phyloP scores from a whole-genome alignment of 2,329 filamentous ascomycete genomes.

The Ramularia collo-cygni region DNA sequence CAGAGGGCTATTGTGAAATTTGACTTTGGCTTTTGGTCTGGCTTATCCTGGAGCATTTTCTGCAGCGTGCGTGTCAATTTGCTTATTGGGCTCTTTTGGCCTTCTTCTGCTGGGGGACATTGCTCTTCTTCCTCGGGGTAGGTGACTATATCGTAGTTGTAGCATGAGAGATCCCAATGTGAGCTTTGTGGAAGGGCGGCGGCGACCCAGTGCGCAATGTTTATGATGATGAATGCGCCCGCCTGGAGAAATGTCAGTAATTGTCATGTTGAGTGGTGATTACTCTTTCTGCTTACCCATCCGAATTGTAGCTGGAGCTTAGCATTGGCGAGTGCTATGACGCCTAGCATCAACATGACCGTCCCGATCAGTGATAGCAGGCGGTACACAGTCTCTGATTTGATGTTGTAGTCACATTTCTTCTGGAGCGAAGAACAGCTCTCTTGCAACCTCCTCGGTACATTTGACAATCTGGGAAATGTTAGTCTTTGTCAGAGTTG shows the following conservation, averaged over 20 bases:
- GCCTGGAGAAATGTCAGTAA: slow-evolving; percentile 19
- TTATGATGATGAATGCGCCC: slow-evolving; percentile 44
- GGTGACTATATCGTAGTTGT: no score
- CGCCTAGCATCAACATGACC: slow-evolving; percentile 46
- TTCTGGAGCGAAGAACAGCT: slow-evolving; percentile 47
- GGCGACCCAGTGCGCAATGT: slow-evolving; percentile 45
- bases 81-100: no score
- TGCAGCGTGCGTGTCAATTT: no score
- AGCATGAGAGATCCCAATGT: slow-evolving; percentile 45
- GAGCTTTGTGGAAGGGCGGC: slow-evolving; percentile 41
- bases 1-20: slow-evolving; percentile 45
- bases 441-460: slow-evolving; percentile 43
- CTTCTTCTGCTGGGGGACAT: no score
- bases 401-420: slow-evolving; percentile 41
- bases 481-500: no score
- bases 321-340: slow-evolving; percentile 46
- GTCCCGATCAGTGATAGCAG: slow-evolving; percentile 45
- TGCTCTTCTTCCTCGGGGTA: no score
- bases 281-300: slow-evolving; percentile 25
- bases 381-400: slow-evolving; percentile 36
- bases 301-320: slow-evolving; percentile 42
- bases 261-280: no score
- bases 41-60: no score
- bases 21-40: no score
- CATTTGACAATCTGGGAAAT: slow-evolving; percentile 33